Base-by-base conservation (phyloP, 192 early-diverging fungal genomes). In the Phycomyces nitens region DNA sequence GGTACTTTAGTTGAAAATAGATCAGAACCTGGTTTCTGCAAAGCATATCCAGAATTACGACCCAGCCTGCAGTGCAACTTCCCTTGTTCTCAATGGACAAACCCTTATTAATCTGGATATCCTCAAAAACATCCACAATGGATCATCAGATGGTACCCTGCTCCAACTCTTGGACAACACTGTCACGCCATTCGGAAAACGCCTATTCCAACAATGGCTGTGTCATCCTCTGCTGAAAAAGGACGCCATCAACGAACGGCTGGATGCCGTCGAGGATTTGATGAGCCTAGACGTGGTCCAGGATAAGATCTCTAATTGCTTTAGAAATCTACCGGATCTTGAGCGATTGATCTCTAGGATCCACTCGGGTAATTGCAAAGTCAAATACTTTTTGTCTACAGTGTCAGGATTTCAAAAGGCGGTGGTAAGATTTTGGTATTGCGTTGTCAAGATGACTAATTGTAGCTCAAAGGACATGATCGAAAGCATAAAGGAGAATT, bases 41-140 rank as follows among this genome's bases (percentile, higher is more conserved):
- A 80, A 82, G 29, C 96, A 96, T 73, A 89, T 99, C 69, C 69
- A 80, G 22, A 34, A 68, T 1, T 99, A 99, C 69, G 84, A 94
- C 58, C 95, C 95, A 11, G 82, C 96, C 58, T 84, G 88, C 47
- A 83, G 86, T 26, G 72, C 76, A 1, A 81, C 83, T 9, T 88
- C 89, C 12, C 76, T 98, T 18, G 82, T 96, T 18, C 81, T 99
- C 26, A 96, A 99, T 57, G 95, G 94, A 3, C 94, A 94, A 53
- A 95, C 97, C 0, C 72, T 99, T 18, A 79, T 89, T 54, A 98
- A 97, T 59, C 70, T 99, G 21, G 96, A 99, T 63, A 75, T 99
- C 15, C 94, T 99, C 55, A 76, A 92, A 58, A 93, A 94, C 58
- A 82, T 88, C 0, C 62, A 77, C 11, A 94, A 95, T 66, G 87